Conservation (phyloP, 345 rosid species). For the Garcia nutans region DNA sequence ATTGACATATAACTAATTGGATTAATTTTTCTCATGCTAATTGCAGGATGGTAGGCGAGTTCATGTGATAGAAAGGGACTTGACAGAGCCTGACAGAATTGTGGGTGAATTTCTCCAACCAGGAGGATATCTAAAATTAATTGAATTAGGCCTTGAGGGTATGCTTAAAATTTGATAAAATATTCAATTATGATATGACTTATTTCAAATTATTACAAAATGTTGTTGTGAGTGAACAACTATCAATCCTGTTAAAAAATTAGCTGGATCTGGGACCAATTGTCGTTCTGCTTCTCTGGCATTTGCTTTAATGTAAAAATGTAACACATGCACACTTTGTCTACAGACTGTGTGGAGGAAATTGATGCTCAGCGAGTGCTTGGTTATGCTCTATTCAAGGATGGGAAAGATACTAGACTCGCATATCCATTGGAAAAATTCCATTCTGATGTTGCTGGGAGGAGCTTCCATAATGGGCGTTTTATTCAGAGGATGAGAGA, state of each 20-base stretch:
- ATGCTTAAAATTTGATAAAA: not conserved
- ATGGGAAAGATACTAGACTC: conserved; percentile 19
- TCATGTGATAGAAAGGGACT: conserved; percentile 24
- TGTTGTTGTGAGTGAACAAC: not conserved
- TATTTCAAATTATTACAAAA: not conserved
- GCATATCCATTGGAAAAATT: conserved; percentile 22
- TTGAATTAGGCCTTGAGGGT: conserved; percentile 28
- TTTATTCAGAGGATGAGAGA: conserved; percentile 26
- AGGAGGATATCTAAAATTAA: conserved; percentile 20
- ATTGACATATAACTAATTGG: not conserved
- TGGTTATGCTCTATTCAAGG: conserved; percentile 25
- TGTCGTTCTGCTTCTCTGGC: not conserved
- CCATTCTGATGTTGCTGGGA: conserved; percentile 22
- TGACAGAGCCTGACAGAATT: conserved; percentile 23
- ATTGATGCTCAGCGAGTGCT: conserved; percentile 25
- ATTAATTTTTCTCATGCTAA: not conserved
- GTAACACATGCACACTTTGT: not conserved
- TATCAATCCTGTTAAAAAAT: not conserved
- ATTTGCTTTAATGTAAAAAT: not conserved
- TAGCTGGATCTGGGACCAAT: not conserved
- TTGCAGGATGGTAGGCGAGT: conserved; percentile 24
- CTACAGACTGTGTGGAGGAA: conserved; percentile 24
- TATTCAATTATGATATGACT: not conserved
- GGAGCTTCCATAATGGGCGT: conserved; percentile 26
- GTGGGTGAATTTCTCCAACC: conserved; percentile 26